phyloP scores from a whole-genome alignment of 768 basidiomycete species.

The Xerocomellus amylosporus region DNA sequence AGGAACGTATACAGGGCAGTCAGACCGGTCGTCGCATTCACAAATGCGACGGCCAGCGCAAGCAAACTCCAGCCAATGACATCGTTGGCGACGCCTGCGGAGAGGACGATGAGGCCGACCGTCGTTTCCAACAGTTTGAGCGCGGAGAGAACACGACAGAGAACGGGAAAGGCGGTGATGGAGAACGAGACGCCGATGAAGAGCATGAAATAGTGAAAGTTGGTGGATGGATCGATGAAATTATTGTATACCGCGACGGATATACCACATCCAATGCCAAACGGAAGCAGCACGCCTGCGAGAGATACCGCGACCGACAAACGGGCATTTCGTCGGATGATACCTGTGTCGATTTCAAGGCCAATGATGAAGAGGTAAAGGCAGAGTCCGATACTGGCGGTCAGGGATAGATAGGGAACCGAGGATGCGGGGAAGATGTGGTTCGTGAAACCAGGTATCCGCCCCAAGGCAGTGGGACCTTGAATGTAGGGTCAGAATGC shows the following conservation, averaged over 20 bases:
- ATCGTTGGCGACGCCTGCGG: conserved; percentile 89
- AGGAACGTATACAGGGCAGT: conserved; percentile 87
- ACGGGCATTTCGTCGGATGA: conserved; percentile 76
- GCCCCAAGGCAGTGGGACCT: conserved; percentile 60
- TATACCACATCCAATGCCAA: conserved; percentile 78
- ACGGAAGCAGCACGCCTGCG: conserved; percentile 83
- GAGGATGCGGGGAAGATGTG: conserved; percentile 80
- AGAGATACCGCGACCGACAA: conserved; percentile 66
- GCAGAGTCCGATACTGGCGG: conserved; percentile 85
- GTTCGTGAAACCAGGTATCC: conserved; percentile 84
- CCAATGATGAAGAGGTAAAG: conserved; percentile 94
- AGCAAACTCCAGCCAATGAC: conserved; percentile 88
- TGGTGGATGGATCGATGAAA: conserved; percentile 59
- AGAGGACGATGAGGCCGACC: conserved; percentile 89
- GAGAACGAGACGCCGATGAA: conserved; percentile 91
- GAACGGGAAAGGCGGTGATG: conserved; percentile 85
- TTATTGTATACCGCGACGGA: conserved; percentile 70
- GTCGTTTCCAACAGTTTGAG: conserved; percentile 88
- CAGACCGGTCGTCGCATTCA: conserved; percentile 80
- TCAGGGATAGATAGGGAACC: conserved; percentile 73
- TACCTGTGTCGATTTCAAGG: conserved; percentile 77
- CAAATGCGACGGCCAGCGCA: conserved; percentile 87
- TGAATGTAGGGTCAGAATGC: conserved; percentile 39
- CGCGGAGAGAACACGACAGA: conserved; percentile 87
- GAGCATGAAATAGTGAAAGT: conserved; percentile 88